Base-by-base conservation (phyloP, 306 rosid genomes). In the Cicer bijugum region DNA sequence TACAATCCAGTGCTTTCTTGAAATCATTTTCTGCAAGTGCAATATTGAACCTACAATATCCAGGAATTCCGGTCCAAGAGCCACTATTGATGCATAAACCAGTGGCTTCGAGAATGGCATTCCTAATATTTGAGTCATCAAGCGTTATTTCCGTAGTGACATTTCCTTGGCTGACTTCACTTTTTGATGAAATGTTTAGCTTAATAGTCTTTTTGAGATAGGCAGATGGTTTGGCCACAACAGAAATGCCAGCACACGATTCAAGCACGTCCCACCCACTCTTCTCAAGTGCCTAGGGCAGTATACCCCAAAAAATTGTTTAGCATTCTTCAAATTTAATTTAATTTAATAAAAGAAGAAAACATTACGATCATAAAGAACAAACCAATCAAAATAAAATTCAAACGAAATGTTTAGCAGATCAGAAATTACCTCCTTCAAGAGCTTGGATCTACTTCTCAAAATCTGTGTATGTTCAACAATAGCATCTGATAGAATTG, bases 51-150 rank as follows among this genome's bases (percentile, higher is more conserved):
- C 97, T 88, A 71, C 99, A 94, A 81, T 86, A 94, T 78, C 97
- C 93, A 59, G 97, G 97, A 77, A 94, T 88, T 71, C 96, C 97
- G 28, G 99, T 91, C 99, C 97, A 94, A 9, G 82, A 87, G 83
- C 96, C 86, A 69, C 97, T 87, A 56, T 94, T 94, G 87, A 91
- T 90, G 91, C 97, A 91, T 72, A 94, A 80, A 43, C 96, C 99
- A 38, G 96, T 94, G 81, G 86, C 79, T 81, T 79, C 86, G 62
- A 83, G 85, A 56, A 94, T 72, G 65, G 83, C 90, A 69, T 70
- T 89, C 84, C 99, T 83, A 46, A 94, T 89, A 37, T 88, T 91
- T 11, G 88, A 79, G 84, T 91, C 95, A 38, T 86, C 86, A 1
- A 91, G 86, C 75, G 71, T 77, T 60, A 81, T 83, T 82, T 86